Base-by-base conservation (phyloP, 495 filamentous ascomycete species). In the Sporormia fimetaria region DNA sequence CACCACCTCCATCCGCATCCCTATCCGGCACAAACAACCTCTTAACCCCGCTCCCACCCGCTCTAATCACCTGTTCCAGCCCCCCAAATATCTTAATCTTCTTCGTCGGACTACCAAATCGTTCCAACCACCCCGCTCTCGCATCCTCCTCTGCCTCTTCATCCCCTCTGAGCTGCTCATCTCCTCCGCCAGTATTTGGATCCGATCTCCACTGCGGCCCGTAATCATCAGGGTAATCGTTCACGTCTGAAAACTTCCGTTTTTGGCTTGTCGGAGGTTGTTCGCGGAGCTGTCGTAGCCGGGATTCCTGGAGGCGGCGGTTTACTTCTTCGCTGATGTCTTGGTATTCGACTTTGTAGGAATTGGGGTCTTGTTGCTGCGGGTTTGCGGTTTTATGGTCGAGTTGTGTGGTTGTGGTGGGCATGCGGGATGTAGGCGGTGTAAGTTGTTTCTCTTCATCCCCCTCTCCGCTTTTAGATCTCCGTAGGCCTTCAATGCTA, bases 151-250 rank as follows among this genome's bases (percentile, higher is more conserved):
- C 30, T 12, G 14, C 40, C 21, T 18, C 11, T 4, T 27, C 21
- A n/a, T 25, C 44, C 44, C 6, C 40, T 35, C 21, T 16, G 27
- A 11, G 50, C 53, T 21, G 30, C 17, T 6, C 30, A 15, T n/a
- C n/a, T n/a, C n/a, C n/a, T n/a, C n/a, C n/a, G n/a, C n/a, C n/a
- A n/a, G n/a, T n/a, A n/a, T n/a, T n/a, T n/a, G n/a, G n/a, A n/a
- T n/a, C n/a, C n/a, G n/a, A n/a, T n/a, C n/a, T n/a, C n/a, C n/a
- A n/a, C n/a, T n/a, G n/a, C n/a, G n/a, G n/a, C n/a, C n/a, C n/a
- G n/a, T n/a, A n/a, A n/a, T n/a, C n/a, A n/a, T n/a, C n/a, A n/a
- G n/a, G n/a, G n/a, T n/a, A n/a, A n/a, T n/a, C n/a, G n/a, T n/a
- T n/a, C n/a, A n/a, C n/a, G n/a, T n/a, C n/a, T n/a, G n/a, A n/a